phyloP scores from a whole-genome alignment of 345 rosid species.

The Eucalyptus guilfoylei region DNA sequence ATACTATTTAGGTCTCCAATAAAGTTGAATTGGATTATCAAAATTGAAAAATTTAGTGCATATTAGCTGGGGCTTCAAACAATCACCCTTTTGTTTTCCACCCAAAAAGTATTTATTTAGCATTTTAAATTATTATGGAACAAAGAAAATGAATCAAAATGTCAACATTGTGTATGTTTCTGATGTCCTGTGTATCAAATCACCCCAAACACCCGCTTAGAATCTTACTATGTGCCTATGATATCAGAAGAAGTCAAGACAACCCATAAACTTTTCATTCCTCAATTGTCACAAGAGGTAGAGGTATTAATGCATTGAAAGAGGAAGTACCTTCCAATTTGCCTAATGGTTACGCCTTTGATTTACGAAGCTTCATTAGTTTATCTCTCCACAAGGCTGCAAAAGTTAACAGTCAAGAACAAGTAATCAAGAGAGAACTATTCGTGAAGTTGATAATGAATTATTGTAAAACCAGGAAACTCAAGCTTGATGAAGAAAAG shows the following conservation, averaged over 20 bases:
- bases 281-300: background rate
- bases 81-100: background rate
- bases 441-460: background rate
- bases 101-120: background rate
- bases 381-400: constrained; percentile 78
- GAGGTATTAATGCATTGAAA: background rate
- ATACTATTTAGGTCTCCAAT: background rate
- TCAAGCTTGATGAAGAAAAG: background rate
- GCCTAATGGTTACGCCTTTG: constrained; percentile 12
- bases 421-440: background rate
- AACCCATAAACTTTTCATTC: background rate
- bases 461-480: background rate
- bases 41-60: background rate
- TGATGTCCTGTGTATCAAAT: background rate
- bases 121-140: background rate
- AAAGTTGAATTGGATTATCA: background rate
- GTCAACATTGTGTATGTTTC: background rate
- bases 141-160: background rate
- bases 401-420: background rate
- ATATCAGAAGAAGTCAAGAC: background rate
- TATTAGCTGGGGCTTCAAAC: background rate
- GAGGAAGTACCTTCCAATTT: background rate
- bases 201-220: background rate
- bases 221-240: background rate
- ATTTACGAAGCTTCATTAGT: constrained; percentile 47